Conservation (phyloP, 225 moss, liverwort and hornwort species). For the Neckera pumila region DNA sequence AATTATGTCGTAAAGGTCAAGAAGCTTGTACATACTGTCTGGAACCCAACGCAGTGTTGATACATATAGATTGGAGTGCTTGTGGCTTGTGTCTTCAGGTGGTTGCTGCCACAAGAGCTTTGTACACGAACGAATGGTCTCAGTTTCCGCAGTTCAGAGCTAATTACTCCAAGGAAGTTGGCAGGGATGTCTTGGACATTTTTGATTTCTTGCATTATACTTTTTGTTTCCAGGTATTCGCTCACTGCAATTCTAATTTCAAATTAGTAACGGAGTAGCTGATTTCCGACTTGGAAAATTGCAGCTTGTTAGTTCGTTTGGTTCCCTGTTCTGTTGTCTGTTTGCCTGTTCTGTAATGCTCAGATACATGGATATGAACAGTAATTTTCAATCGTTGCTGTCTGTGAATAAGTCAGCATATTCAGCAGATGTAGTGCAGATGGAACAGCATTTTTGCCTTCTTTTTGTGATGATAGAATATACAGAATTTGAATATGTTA, state of each 20-base stretch:
- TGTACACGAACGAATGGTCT: conserved; percentile 35
- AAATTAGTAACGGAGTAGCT: neutral
- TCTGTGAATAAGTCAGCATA: neutral
- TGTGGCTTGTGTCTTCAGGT: conserved; percentile 40
- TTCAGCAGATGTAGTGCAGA: neutral
- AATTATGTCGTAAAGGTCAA: neutral
- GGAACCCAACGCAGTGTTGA: neutral
- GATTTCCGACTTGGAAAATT: neutral
- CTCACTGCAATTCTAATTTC: neutral
- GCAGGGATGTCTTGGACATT: conserved; percentile 58
- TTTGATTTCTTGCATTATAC: conserved; percentile 75
- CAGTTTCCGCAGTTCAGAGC: conserved; percentile 49
- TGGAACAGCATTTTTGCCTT: neutral
- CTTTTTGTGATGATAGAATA: neutral
- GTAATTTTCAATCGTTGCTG: neutral
- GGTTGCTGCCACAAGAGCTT: conserved; percentile 51
- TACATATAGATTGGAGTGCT: neutral
- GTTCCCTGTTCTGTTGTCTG: neutral
- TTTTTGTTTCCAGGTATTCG: conserved; percentile 80
- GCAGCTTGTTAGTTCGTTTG: neutral
- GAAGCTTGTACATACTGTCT: neutral
- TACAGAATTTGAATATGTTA: neutral
- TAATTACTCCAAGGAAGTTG: conserved; percentile 30
- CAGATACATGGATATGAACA: neutral
- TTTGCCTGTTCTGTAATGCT: neutral